Percentiles rank a stretch among this genome's conserved stretches.
phyloP scores from a whole-genome alignment of 1,284 basidiomycete species.

The Ustilago hordei region DNA sequence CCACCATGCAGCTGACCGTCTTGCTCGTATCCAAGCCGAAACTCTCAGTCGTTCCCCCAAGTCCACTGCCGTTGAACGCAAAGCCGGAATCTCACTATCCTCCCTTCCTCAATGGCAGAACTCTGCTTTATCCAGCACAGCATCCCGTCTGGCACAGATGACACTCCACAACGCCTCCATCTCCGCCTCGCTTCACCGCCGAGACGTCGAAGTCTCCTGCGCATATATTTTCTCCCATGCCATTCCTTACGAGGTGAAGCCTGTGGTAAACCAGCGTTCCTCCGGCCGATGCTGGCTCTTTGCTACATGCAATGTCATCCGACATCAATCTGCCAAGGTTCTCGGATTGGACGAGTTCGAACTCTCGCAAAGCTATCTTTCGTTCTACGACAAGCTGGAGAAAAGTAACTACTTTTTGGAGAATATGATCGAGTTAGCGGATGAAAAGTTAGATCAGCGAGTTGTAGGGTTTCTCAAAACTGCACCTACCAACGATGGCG shows the following conservation, averaged over 20 bases:
- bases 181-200: constrained; percentile 76
- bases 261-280: constrained; percentile 87
- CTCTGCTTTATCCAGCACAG: constrained; percentile 71
- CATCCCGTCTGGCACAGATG: constrained; percentile 81
- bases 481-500: constrained; percentile 86
- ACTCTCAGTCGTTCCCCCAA: constrained; percentile 19
- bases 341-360: constrained; percentile 88
- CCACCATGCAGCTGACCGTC: constrained; percentile 53
- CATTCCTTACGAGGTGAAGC: constrained; percentile 78
- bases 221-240: constrained; percentile 86
- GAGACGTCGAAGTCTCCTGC: constrained; percentile 77
- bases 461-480: constrained; percentile 81
- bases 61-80: neutral
- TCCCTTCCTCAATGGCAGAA: constrained; percentile 47
- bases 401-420: constrained; percentile 96
- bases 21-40: constrained; percentile 57
- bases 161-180: constrained; percentile 83
- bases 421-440: constrained; percentile 82
- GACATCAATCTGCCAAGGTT: constrained; percentile 85
- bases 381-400: constrained; percentile 78
- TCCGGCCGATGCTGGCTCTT: constrained; percentile 57
- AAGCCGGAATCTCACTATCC: constrained; percentile 35
- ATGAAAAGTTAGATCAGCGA: constrained; percentile 84
- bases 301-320: constrained; percentile 77
- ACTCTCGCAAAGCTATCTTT: constrained; percentile 79